Evolutionary conservation across 306 rosid genomes (phyloP), one percentile per base, ranked within the genome.

Genomic region (Dicorynia guianensis): DNA sequence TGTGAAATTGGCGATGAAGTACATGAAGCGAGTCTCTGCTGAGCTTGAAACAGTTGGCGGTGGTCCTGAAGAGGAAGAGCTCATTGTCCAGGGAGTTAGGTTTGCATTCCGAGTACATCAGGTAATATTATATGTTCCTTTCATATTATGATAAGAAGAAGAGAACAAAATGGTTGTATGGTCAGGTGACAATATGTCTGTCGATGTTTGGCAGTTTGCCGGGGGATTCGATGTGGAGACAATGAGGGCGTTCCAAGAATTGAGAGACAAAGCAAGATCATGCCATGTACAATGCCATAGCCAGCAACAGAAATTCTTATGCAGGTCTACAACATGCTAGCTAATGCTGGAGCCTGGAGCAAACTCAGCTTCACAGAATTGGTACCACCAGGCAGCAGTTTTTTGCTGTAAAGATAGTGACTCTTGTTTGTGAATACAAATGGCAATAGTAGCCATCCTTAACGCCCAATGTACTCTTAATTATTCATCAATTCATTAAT

Each of bases 101-200:
- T 96, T 92, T 76, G 99, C 99, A 67, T 96, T 92, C 89, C 92
- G 99, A 0, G 99, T 92, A 12, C 99, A 96, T 79, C 99, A 96
- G 98, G 99, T 95, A 80, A 70, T 52, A 48, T 17, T 50, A 40
- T 43, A 50, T 58, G 36, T 65, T 39, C 11, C 1, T 25, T 25
- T 25, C 30, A 25, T 1, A 25, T 25, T 25, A 25, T 25, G 1
- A 25, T 25, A 25, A 25, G 2, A 25, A 25, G 2, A 25, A 25
- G 30, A 25, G 30, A 25, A 25, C 30, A 25, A 25, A 25, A 25
- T 1, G 30, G 30, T 25, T 25, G 30, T 25, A 25, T 25, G 30
- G 2, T 25, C 30, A 2, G 30, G 30, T 25, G 2, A 25, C 1
- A 25, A 15, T 47, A 47, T 72, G 48, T 46, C 1, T 72, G 33